These are phyloP conservation scores for Quercus variabilis DNA, from an alignment of 306 rosid genomes.

Conservation along the genomic window DNA sequence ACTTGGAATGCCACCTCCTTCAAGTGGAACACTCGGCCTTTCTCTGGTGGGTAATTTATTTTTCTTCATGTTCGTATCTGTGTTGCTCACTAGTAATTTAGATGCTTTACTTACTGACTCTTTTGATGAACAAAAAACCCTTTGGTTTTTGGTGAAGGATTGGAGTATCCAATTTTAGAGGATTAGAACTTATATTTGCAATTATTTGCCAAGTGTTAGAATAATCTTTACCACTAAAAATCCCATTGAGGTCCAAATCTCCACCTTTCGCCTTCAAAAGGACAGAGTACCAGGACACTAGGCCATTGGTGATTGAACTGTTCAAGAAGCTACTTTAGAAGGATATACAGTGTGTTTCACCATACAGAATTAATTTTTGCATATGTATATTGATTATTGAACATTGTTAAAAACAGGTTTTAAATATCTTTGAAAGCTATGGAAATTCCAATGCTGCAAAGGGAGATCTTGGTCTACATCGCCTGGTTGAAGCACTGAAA, in stretches of 20 bases:
- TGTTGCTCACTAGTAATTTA: not conserved
- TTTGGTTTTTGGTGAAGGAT: not conserved
- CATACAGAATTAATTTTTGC: not conserved
- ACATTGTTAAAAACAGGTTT: slow-evolving; percentile 43
- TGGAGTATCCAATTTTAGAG: not conserved
- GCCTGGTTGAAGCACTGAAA: slow-evolving; percentile 79
- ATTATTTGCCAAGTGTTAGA: too few relatives aligned
- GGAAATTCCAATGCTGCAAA: slow-evolving; percentile 53
- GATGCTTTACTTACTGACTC: not conserved
- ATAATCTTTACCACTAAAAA: not conserved
- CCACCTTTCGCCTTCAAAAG: not conserved
- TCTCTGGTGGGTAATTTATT: slow-evolving; percentile 51
- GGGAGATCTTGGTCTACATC: slow-evolving; percentile 75
- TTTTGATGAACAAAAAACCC: not conserved
- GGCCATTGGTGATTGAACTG: not conserved
- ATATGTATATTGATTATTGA: not conserved
- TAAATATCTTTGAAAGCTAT: slow-evolving; percentile 71
- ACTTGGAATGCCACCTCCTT: slow-evolving; percentile 94
- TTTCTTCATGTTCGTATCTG: not conserved
- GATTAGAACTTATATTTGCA: not conserved
- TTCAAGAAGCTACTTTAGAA: not conserved
- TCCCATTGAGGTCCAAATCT: not conserved
- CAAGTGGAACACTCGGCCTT: slow-evolving; percentile 83
- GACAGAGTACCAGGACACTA: not conserved
- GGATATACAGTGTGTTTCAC: not conserved